Conservation (phyloP, 2,329 filamentous ascomycete genomes). For the Escovopsis weberi region DNA sequence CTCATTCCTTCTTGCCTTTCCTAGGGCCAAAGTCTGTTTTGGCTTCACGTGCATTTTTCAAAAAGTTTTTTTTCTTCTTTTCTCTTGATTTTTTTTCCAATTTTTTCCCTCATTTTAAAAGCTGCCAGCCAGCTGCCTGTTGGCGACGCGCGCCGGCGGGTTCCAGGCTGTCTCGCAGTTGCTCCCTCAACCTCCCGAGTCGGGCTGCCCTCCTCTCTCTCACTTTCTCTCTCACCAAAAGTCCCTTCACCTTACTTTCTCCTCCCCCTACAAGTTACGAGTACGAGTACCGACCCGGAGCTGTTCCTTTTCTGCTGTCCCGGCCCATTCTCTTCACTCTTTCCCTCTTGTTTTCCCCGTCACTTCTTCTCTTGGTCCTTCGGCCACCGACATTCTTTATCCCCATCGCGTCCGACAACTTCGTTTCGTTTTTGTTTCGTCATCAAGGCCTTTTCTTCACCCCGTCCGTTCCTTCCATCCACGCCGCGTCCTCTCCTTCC, state of each 20-base stretch:
- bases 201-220: conserved; percentile 8
- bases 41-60: too few species aligned
- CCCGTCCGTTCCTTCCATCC: neutral
- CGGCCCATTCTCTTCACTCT: neutral
- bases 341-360: neutral
- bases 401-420: neutral
- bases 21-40: too few species aligned
- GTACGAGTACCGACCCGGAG: neutral
- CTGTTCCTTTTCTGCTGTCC: too few species aligned
- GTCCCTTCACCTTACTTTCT: conserved; percentile 1
- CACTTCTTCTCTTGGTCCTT: neutral
- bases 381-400: neutral
- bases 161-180: conserved; percentile 3
- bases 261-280: neutral
- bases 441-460: neutral
- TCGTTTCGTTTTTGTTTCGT: conserved; percentile 2
- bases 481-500: neutral
- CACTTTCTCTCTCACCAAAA: neutral
- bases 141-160: conserved; percentile 1
- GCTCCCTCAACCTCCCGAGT: conserved; percentile 2
- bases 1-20: conserved; percentile 2
- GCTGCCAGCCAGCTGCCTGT: neutral
- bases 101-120: too few species aligned
- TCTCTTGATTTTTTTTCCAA: too few species aligned
- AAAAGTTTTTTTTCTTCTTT: too few species aligned